phyloP scores from a whole-genome alignment of 129 eudicot genomes.

The Flaveria brownii region DNA sequence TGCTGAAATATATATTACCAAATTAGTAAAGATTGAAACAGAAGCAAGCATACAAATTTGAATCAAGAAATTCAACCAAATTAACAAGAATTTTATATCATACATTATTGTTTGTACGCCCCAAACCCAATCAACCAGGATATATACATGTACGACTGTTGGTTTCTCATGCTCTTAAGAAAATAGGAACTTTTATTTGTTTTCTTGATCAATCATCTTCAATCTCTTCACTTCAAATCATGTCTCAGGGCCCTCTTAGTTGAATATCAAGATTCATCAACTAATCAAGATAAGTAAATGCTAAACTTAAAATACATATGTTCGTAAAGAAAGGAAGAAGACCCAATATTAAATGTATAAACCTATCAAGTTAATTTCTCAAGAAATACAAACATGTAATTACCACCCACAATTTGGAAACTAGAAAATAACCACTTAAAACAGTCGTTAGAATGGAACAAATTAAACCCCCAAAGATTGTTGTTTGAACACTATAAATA shows the following conservation, averaged over 20 bases:
- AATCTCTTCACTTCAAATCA: constrained; percentile 16
- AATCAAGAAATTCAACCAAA: constrained; percentile 36
- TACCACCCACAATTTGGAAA: constrained; percentile 42
- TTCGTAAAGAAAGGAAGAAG: constrained; percentile 31
- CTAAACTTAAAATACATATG: constrained; percentile 10
- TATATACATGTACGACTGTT: constrained; percentile 20
- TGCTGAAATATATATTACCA: constrained; percentile 2
- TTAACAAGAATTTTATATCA: constrained; percentile 29
- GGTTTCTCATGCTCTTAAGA: constrained; percentile 26
- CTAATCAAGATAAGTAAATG: constrained; percentile 2
- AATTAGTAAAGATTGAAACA: constrained; percentile 17
- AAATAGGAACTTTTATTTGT: constrained; percentile 35
- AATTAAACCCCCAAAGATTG: constrained; percentile 34
- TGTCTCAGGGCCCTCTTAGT: constrained; percentile 17
- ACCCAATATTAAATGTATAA: constrained; percentile 31
- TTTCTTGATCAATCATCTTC: constrained; percentile 34
- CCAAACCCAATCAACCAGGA: constrained; percentile 42
- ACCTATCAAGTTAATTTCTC: constrained; percentile 53
- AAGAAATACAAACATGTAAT: constrained; percentile 41
- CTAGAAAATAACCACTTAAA: constrained; percentile 16
- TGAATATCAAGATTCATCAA: constrained; percentile 23
- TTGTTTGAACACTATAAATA: constrained; percentile 27
- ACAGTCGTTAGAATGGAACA: constrained; percentile 14
- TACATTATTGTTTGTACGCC: constrained; percentile 40
- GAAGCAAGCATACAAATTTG: constrained; percentile 29